phyloP scores from a whole-genome alignment of 2,329 filamentous ascomycete genomes.

The Aphanocladium album region DNA sequence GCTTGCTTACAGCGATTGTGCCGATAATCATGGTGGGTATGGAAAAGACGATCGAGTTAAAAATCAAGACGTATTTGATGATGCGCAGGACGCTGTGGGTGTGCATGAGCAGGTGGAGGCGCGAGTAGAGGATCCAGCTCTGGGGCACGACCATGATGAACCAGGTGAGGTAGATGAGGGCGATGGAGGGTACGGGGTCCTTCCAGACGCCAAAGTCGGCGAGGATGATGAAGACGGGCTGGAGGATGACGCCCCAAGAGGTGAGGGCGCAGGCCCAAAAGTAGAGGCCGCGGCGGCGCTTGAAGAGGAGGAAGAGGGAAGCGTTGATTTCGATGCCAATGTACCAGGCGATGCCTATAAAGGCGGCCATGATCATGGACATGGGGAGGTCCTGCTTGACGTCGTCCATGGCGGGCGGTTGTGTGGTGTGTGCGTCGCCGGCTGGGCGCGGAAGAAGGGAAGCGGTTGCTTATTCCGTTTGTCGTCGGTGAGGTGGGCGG shows the following conservation, averaged over 20 bases:
- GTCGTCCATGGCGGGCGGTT: slow-evolving; percentile 18
- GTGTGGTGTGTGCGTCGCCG: neutral
- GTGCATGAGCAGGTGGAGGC: slow-evolving; percentile 52
- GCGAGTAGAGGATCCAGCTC: slow-evolving; percentile 54
- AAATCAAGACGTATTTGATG: slow-evolving; percentile 52
- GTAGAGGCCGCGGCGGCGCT: slow-evolving; percentile 25
- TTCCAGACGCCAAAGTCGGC: slow-evolving; percentile 25
- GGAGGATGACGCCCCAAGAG: slow-evolving; percentile 24
- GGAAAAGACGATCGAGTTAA: slow-evolving; percentile 48
- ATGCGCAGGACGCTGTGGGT: slow-evolving; percentile 41
- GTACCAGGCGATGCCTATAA: slow-evolving; percentile 30
- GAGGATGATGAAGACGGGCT: slow-evolving; percentile 40
- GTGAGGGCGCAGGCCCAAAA: slow-evolving; percentile 29
- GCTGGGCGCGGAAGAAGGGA: neutral
- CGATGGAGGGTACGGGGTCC: slow-evolving; percentile 14
- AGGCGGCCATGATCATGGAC: slow-evolving; percentile 33
- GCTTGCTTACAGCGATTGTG: slow-evolving; percentile 39
- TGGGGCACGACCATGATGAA: slow-evolving; percentile 52
- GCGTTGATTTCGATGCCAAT: slow-evolving; percentile 26
- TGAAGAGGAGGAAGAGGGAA: slow-evolving; percentile 27
- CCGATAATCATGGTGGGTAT: slow-evolving; percentile 49
- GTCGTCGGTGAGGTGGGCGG: no score
- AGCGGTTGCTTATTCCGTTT: no score
- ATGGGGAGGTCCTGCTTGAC: slow-evolving; percentile 19
- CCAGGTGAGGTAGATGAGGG: slow-evolving; percentile 21